phyloP scores from a whole-genome alignment of 345 rosid species.

The Lepidium aucheri region DNA sequence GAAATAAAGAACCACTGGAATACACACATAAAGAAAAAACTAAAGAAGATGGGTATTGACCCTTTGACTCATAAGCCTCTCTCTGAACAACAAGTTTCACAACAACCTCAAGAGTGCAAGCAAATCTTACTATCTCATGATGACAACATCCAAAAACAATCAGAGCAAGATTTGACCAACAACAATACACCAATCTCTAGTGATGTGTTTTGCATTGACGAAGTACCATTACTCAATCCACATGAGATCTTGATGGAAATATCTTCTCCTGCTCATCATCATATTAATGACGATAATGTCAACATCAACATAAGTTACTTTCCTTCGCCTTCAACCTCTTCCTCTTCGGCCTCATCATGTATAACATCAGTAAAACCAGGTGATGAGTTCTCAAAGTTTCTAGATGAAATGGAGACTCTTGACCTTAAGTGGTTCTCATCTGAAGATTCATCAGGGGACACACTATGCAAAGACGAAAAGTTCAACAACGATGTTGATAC shows the following conservation, averaged over 20 bases:
- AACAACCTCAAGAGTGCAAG: slow-evolving; percentile 5
- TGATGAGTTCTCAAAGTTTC: slow-evolving; percentile 26
- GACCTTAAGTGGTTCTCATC: slow-evolving; percentile 22
- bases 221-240: slow-evolving; percentile 68
- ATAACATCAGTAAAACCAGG: slow-evolving; percentile 7
- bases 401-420: slow-evolving; percentile 25
- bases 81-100: slow-evolving; percentile 12
- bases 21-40: slow-evolving; percentile 90
- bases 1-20: slow-evolving; percentile 99
- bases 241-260: slow-evolving; percentile 42
- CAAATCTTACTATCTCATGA: slow-evolving; percentile 14
- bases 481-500: slow-evolving; percentile 19
- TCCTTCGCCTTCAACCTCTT: slow-evolving; percentile 21
- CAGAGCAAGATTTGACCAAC: slow-evolving; percentile 7
- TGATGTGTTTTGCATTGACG: slow-evolving; percentile 58
- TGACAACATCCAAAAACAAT: slow-evolving; percentile 1
- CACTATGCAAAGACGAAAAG: slow-evolving; percentile 1
- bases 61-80: slow-evolving; percentile 80
- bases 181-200: neutral
- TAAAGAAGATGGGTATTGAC: slow-evolving; percentile 87
- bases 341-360: slow-evolving; percentile 18
- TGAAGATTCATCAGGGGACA: slow-evolving; percentile 1
- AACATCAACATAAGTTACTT: slow-evolving; percentile 4
- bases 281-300: slow-evolving; percentile 24
- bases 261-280: slow-evolving; percentile 23